Base-by-base conservation (phyloP, 2,329 filamentous ascomycete genomes). In the Fusarium nygamai region DNA sequence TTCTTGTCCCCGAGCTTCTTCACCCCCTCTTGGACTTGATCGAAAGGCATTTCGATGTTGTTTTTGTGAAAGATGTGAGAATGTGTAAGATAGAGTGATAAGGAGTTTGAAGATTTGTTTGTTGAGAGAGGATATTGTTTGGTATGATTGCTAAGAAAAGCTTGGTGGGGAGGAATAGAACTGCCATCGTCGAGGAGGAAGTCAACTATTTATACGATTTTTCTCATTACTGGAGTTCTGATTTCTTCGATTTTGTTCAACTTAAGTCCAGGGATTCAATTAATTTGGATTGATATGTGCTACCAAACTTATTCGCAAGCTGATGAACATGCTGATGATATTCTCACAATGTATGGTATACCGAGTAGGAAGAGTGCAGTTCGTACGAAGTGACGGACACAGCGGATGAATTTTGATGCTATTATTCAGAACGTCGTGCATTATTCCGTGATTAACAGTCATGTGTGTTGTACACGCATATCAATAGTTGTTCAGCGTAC, bases 351-450 rank as follows among this genome's bases (percentile, higher is more conserved):
- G 14, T 8, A 11, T 1, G 4, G 11, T 10, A 1, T 10, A 10
- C 16, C 6, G 3, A n/a, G 24, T 9, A 29, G 9, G 14, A 19
- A 5, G 14, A 8, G 8, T 11, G 29, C 3, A 19, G 10, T 13
- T 9, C 20, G 11, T 8, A 19, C 6, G 5, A 41, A n/a, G 4
- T 2, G 2, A 6, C 4, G 1, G 9, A 11, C 0, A 16, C 8
- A 34, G 8, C 6, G 12, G 4, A 16, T 11, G 0, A 8, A 1
- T 10, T 13, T 14, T 11, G 8, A 0, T 8, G 0, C 0, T 11
- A 16, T 1, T 6, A 14, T 4, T 8, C 1, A 7, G 20, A 19
- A 41, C 6, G 2, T 14, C 3, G 8, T 13, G 4, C 2, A 3
- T 29, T 4, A 10, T 41, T 19, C 0, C 8, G 0, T 17, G 4